Conservation (phyloP, 2,329 filamentous ascomycete species). For the Leptographium flavum region DNA sequence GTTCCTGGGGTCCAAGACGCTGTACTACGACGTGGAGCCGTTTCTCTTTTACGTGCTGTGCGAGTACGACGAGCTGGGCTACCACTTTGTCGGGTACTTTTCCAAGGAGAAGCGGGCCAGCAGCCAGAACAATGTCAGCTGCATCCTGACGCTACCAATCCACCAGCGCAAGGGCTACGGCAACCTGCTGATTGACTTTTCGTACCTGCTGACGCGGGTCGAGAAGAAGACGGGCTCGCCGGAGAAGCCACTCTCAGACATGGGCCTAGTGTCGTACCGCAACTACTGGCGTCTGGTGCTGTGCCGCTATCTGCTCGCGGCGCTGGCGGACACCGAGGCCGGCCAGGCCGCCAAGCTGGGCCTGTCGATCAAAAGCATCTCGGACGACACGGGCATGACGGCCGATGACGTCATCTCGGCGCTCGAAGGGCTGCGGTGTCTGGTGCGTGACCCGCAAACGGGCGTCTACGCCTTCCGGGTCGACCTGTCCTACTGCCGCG, state of each 20-base stretch:
- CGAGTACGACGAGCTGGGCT: conserved; percentile 80
- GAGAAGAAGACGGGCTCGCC: conserved; percentile 91
- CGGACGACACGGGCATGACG: conserved; percentile 86
- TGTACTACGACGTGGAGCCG: conserved; percentile 96
- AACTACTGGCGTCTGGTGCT: conserved; percentile 92
- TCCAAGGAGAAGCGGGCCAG: conserved; percentile 95
- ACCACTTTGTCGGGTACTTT: conserved; percentile 98
- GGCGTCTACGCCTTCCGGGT: conserved; percentile 81
- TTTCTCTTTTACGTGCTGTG: conserved; percentile 97
- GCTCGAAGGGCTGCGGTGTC: conserved; percentile 74
- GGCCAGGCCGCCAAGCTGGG: conserved; percentile 27
- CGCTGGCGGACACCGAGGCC: conserved; percentile 22
- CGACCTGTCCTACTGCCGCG: conserved; percentile 70
- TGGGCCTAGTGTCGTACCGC: conserved; percentile 92
- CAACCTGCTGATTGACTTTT: conserved; percentile 94
- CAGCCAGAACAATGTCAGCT: conserved; percentile 94
- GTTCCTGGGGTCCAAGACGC: conserved; percentile 94
- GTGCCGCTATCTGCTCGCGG: conserved; percentile 66
- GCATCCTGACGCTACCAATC: conserved; percentile 88
- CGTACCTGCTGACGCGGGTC: conserved; percentile 84
- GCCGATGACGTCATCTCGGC: conserved; percentile 92
- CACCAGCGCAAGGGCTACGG: conserved; percentile 96
- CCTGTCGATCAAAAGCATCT: conserved; percentile 54
- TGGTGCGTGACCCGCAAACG: conserved; percentile 80
- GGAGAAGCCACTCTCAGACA: conserved; percentile 93